Percentiles rank a stretch among this genome's conserved stretches.
These are phyloP conservation scores for Pseudomicrostroma phylloplanum DNA, from an alignment of 1,284 basidiomycete species.

Conservation along the genomic window DNA sequence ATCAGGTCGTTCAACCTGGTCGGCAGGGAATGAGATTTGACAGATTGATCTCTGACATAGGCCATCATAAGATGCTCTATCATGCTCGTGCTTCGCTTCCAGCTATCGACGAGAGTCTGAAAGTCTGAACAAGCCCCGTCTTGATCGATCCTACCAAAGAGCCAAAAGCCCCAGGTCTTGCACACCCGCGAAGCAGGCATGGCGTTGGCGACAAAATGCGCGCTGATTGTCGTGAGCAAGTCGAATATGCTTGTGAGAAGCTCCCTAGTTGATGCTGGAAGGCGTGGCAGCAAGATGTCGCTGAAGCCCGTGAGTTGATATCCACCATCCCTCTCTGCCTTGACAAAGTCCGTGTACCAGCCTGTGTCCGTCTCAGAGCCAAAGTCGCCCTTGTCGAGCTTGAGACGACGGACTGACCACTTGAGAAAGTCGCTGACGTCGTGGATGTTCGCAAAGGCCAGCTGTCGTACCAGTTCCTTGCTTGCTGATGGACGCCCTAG, in stretches of 20 bases:
- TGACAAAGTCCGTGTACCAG: slow-evolving; percentile 35
- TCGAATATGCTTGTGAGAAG: slow-evolving; percentile 28
- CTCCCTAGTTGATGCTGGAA: slow-evolving; percentile 24
- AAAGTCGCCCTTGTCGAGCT: slow-evolving; percentile 24
- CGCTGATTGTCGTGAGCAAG: slow-evolving; percentile 29
- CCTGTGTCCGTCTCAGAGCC: slow-evolving; percentile 15
- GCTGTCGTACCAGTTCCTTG: slow-evolving; percentile 25
- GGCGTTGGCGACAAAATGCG: slow-evolving; percentile 31
- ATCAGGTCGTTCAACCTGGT: slow-evolving; percentile 31
- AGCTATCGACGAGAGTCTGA: slow-evolving; percentile 11
- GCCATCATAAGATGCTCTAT: slow-evolving; percentile 38
- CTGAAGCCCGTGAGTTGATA: slow-evolving; percentile 28
- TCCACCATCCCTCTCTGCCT: slow-evolving; percentile 17
- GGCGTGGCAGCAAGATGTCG: slow-evolving; percentile 21
- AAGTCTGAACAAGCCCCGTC: background rate
- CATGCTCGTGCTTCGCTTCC: slow-evolving; percentile 14
- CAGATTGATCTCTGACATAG: slow-evolving; percentile 28
- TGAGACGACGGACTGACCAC: slow-evolving; percentile 24
- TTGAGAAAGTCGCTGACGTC: slow-evolving; percentile 17
- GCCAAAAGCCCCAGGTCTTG: slow-evolving; percentile 31
- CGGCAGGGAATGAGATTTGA: slow-evolving; percentile 31
- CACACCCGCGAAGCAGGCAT: slow-evolving; percentile 32
- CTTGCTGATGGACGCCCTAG: slow-evolving; percentile 12
- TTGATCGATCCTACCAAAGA: slow-evolving; percentile 27
- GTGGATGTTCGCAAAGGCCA: slow-evolving; percentile 28